These are phyloP conservation scores for Antitrichia curtipendula DNA, from an alignment of 225 moss, liverwort and hornwort species.

Conservation along the genomic window DNA sequence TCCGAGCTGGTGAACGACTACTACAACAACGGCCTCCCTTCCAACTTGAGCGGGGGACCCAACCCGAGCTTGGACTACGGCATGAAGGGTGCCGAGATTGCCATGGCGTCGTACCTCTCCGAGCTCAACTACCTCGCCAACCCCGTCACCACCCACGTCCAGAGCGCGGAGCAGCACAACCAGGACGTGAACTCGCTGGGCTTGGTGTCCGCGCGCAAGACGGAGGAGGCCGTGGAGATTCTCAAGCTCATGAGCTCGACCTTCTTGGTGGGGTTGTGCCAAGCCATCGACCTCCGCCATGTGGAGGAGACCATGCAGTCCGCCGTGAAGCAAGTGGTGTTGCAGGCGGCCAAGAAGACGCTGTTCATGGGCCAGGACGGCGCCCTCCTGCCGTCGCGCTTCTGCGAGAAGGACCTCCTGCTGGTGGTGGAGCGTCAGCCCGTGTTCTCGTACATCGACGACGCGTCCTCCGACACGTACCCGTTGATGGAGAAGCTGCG, in stretches of 20 bases:
- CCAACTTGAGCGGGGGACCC: constrained; percentile 25
- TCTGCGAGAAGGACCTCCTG: constrained; percentile 27
- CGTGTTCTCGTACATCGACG: constrained; percentile 2
- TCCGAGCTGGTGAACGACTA: constrained; percentile 50
- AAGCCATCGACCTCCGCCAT: not conserved
- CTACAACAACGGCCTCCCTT: constrained; percentile 49
- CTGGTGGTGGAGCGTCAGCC: constrained; percentile 14
- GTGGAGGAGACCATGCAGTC: not conserved
- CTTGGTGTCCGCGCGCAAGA: constrained; percentile 48
- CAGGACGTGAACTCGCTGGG: constrained; percentile 51
- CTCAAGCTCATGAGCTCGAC: constrained; percentile 32
- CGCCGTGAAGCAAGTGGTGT: not conserved
- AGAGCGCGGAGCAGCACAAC: constrained; percentile 55
- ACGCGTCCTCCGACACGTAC: not conserved
- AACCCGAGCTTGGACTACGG: constrained; percentile 62
- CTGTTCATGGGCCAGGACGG: not conserved
- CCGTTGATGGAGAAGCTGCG: constrained; percentile 35
- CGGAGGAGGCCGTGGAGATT: constrained; percentile 34
- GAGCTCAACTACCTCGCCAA: constrained; percentile 51
- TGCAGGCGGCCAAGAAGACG: not conserved
- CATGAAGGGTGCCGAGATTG: constrained; percentile 60
- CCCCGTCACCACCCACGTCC: constrained; percentile 42
- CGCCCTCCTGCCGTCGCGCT: not conserved
- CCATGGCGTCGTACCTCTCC: constrained; percentile 41
- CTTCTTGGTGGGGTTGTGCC: not conserved